These are phyloP conservation scores for Talinum fruticosum DNA, from an alignment of 148 eudicot genomes.

Conservation along the genomic window DNA sequence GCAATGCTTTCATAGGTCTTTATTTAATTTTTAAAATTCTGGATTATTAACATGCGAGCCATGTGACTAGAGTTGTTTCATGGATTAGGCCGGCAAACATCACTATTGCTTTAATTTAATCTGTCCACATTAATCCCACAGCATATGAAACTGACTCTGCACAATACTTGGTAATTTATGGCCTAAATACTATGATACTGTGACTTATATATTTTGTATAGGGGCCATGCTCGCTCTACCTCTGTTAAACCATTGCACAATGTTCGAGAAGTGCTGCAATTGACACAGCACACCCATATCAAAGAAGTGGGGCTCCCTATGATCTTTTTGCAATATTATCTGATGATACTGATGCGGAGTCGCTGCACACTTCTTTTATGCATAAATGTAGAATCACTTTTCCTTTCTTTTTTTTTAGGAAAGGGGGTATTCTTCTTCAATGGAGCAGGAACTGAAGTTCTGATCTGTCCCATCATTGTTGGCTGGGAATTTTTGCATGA, in stretches of 20 bases:
- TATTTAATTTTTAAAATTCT: not conserved
- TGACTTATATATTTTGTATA: not conserved
- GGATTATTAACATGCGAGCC: slow-evolving; percentile 12
- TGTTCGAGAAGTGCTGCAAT: not conserved
- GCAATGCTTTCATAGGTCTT: not conserved
- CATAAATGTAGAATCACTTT: not conserved
- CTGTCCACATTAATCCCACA: slow-evolving; percentile 4
- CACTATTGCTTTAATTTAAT: slow-evolving; percentile 11
- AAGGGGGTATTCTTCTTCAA: too few relatives aligned
- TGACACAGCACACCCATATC: not conserved
- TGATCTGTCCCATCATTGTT: too few relatives aligned
- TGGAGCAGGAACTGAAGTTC: too few relatives aligned
- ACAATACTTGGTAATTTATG: not conserved
- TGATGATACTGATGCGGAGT: not conserved
- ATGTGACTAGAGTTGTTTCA: slow-evolving; percentile 4
- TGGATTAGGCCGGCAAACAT: not conserved
- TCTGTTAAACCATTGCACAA: not conserved
- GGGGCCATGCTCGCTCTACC: not conserved
- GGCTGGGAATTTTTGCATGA: too few relatives aligned
- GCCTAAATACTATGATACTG: not conserved
- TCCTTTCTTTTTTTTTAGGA: not conserved
- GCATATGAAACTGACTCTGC: not conserved
- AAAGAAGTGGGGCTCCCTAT: not conserved
- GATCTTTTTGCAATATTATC: not conserved
- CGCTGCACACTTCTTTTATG: not conserved